These are phyloP conservation scores for Gossypium turneri DNA, from an alignment of 345 rosid genomes.

Conservation along the genomic window DNA sequence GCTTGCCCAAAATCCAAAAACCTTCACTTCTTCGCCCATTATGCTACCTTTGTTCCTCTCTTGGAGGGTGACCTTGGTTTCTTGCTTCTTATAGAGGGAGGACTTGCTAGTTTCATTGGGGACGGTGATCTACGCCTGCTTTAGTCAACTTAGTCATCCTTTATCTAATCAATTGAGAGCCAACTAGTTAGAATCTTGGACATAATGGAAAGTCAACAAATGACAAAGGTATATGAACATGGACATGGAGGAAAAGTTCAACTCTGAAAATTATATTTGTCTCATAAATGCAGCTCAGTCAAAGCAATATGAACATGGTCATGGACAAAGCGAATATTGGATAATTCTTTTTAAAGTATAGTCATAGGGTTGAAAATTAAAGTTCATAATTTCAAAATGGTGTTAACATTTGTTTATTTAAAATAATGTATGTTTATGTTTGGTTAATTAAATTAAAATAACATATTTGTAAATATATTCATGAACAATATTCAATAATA, in stretches of 20 bases:
- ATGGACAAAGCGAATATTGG: no score
- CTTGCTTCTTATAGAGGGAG: background rate
- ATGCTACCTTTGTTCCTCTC: background rate
- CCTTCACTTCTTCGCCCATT: constrained; percentile 32
- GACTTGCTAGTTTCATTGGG: background rate
- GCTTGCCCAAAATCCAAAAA: constrained; percentile 38
- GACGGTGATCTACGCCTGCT: background rate
- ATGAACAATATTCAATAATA: no score
- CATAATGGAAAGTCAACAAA: background rate
- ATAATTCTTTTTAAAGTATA: no score
- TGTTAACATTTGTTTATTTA: no score
- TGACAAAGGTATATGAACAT: background rate
- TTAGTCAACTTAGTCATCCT: background rate
- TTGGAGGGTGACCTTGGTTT: background rate
- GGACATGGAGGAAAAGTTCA: background rate
- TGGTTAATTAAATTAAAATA: no score
- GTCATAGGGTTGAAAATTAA: no score
- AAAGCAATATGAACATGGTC: no score
- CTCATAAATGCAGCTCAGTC: no score
- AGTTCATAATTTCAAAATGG: no score
- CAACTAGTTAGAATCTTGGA: background rate
- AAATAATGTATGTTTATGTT: no score
- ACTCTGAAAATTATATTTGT: background rate
- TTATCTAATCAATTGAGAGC: background rate
- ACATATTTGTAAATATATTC: no score